A percentile compares a stretch with the other conserved stretches of the same genome.
These are phyloP conservation scores for Rubia occidens DNA, from an alignment of 305 asterid species.

Conservation along the genomic window DNA sequence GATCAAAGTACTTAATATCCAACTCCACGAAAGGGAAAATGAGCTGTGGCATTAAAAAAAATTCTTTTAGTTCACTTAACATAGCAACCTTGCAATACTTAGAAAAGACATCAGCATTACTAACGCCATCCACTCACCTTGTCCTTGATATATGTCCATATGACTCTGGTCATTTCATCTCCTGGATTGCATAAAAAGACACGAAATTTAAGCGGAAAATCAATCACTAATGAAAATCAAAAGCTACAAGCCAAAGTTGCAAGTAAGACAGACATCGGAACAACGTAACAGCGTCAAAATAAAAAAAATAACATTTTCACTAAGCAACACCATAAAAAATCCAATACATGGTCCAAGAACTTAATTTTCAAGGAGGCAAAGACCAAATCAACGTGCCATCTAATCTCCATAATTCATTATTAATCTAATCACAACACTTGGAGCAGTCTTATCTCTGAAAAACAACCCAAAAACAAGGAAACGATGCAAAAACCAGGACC, in stretches of 20 bases:
- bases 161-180: slow-evolving; percentile 96
- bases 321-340: not conserved
- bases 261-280: not conserved
- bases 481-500: not conserved
- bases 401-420: not conserved
- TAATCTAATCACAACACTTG: not conserved
- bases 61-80: slow-evolving; percentile 6
- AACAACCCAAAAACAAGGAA: not conserved
- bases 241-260: not conserved
- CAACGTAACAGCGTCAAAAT: no score
- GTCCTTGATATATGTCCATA: slow-evolving; percentile 85
- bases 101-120: not conserved
- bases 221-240: not conserved
- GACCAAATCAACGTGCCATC: not conserved
- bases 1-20: slow-evolving; percentile 91
- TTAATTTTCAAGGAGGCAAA: not conserved
- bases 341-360: not conserved
- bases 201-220: slow-evolving; percentile 4
- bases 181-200: slow-evolving; percentile 34
- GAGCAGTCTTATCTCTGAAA: no score
- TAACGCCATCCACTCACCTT: slow-evolving; percentile 40
- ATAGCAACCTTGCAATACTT: slow-evolving; percentile 7
- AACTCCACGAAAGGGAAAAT: slow-evolving; percentile 83
- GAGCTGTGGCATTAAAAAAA: slow-evolving; percentile 38
- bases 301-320: not conserved